Evolutionary conservation across 768 basidiomycete species (phyloP), one percentile per base, ranked within the genome.

Genomic region (Pilatotrama ljubarskyi): DNA sequence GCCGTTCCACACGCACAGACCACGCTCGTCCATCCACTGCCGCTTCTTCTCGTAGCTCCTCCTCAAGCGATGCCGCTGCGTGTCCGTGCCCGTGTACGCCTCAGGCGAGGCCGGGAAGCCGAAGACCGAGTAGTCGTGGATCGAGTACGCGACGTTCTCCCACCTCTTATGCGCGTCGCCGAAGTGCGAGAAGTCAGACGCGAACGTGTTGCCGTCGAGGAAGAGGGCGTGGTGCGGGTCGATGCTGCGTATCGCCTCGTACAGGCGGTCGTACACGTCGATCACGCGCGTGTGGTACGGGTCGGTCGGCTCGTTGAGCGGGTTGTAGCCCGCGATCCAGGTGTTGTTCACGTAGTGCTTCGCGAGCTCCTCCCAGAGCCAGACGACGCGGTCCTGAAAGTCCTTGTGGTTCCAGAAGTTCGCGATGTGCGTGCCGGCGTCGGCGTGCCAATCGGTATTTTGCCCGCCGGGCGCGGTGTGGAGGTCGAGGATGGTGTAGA

Each of bases 261-360:
- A 81, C 24, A 90, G 77, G 17, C 83, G 76, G 65, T 84, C 80
- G 74, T 93, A 93, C 75, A 87, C 91, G 7, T 63, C 70, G 61
- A 91, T 67, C 53, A 94, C 74, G 47, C 86, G 78, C 11, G 76
- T 80, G 71, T 90, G 88, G 48, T 83, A 76, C 15, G 84, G 75
- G 69, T 93, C 91, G 3, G 90, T 84, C 37, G 89, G 86, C 74
- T 94, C 91, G 80, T 93, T 95, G 47, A 94, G 76, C 3, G 86
- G 88, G 73, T 93, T 93, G 75, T 90, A 94, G 17, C 91, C 90
- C 1, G 90, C 91, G 59, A 93, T 85, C 91, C 91, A 92, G 37
- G 43, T 53, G 46, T 54, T 54, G 51, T 36, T 52, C 17, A 17
- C 38, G 78, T 93, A 91, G 70, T 89, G 88, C 66, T 76, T 77